Conservation (phyloP, 139 green algal species). For the Haematococcus lacustris region DNA sequence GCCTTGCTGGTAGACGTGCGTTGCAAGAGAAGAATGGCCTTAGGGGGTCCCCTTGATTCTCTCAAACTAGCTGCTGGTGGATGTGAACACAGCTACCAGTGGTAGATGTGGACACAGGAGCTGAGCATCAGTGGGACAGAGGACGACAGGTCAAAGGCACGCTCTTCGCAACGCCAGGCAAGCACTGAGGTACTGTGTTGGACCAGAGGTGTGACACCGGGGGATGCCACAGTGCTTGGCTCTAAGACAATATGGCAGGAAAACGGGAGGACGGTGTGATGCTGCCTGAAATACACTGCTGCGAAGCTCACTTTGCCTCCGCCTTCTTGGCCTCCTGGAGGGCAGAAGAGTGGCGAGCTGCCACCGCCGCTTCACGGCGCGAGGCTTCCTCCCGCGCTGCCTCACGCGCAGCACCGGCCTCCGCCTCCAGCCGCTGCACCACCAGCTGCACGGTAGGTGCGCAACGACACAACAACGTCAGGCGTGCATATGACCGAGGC, state of each 20-base stretch:
- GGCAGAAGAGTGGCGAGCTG: slow-evolving; percentile 3
- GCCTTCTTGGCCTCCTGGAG: slow-evolving; percentile 33
- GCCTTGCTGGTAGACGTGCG: too few relatives aligned
- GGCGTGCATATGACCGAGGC: too few relatives aligned
- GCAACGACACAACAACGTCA: too few relatives aligned
- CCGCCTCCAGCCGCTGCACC: slow-evolving; percentile 37
- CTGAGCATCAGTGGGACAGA: neutral
- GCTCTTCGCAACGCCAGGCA: neutral
- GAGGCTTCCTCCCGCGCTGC: slow-evolving; percentile 11
- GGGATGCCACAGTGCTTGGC: neutral
- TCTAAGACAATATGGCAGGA: neutral
- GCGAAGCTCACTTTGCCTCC: slow-evolving; percentile 9
- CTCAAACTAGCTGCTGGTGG: too few relatives aligned
- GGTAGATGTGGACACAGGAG: too few relatives aligned
- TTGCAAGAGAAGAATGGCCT: too few relatives aligned
- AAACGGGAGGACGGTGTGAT: neutral
- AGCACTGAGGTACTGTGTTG: too few relatives aligned
- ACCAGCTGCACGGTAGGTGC: slow-evolving; percentile 24
- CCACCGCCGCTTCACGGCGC: slow-evolving; percentile 14
- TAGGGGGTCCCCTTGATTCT: too few relatives aligned
- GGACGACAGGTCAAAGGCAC: neutral
- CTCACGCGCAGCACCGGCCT: slow-evolving; percentile 17
- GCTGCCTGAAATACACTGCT: too few relatives aligned
- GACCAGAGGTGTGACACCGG: neutral
- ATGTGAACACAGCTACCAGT: too few relatives aligned